Evolutionary conservation across 169 alveolate species (phyloP).

Genomic region (Plasmodium ovale): DNA sequence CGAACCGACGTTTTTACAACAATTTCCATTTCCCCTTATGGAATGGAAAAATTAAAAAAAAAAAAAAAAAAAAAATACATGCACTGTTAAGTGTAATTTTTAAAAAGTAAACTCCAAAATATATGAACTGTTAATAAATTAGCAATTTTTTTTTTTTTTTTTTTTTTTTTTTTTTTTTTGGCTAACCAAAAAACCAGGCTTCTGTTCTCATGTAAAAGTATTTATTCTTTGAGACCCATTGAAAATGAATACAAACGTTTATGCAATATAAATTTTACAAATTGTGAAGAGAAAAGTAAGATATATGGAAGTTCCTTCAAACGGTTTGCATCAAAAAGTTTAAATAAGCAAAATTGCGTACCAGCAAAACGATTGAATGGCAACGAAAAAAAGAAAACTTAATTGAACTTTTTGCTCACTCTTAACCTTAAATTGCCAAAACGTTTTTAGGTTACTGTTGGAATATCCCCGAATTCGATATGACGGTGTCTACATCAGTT

Average conservation of each 20-base stretch:
- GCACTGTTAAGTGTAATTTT: neutral
- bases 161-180: constrained; percentile 11
- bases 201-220: constrained; percentile 29
- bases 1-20: neutral
- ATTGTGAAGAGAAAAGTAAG: constrained; percentile 30
- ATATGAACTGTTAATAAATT: constrained; percentile 9
- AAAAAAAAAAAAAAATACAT: neutral
- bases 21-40: neutral
- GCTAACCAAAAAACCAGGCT: constrained; percentile 7
- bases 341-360: neutral
- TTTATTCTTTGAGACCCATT: constrained; percentile 20
- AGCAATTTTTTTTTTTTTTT: neutral
- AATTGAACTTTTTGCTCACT: neutral
- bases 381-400: neutral
- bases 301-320: constrained; percentile 55
- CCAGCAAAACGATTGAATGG: neutral
- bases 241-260: constrained; percentile 53
- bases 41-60: neutral
- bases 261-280: constrained; percentile 25
- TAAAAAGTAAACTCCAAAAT: neutral
- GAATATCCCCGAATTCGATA: constrained; percentile 61
- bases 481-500: constrained; percentile 69
- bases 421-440: neutral
- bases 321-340: constrained; percentile 10
- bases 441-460: constrained; percentile 27